Evolutionary conservation across 2,329 filamentous ascomycete species (phyloP).

Genomic region (Zymoseptoria ardabiliae): DNA sequence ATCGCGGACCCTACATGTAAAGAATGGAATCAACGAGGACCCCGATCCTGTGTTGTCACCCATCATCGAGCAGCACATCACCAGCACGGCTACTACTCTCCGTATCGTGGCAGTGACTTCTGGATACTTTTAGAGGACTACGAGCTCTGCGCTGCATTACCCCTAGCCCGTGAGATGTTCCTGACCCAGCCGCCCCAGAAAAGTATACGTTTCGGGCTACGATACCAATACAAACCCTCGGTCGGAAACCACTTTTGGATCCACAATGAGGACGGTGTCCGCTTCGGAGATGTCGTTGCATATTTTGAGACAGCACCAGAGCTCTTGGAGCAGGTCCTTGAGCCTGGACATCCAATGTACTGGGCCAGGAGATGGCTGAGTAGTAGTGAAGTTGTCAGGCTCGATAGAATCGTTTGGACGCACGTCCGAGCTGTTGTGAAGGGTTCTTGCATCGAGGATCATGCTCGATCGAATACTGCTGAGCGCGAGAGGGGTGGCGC

Average conservation of each 20-base stretch:
- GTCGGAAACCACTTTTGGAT: neutral
- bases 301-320: neutral
- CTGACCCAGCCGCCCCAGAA: neutral
- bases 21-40: neutral
- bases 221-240: neutral
- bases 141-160: neutral
- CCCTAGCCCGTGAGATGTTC: neutral
- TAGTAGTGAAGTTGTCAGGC: neutral
- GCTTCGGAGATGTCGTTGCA: neutral
- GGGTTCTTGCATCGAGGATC: neutral
- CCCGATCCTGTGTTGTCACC: neutral
- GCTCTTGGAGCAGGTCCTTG: neutral
- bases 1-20: neutral
- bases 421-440: neutral
- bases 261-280: neutral
- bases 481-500: neutral
- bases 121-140: neutral
- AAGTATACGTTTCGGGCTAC: neutral
- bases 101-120: neutral
- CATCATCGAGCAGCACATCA: neutral
- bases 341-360: neutral
- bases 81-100: too few species aligned
- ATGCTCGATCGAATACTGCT: neutral
- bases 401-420: neutral
- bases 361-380: neutral